Conservation (phyloP, 139 green algal genomes). For the Diplosphaera chodatii region DNA sequence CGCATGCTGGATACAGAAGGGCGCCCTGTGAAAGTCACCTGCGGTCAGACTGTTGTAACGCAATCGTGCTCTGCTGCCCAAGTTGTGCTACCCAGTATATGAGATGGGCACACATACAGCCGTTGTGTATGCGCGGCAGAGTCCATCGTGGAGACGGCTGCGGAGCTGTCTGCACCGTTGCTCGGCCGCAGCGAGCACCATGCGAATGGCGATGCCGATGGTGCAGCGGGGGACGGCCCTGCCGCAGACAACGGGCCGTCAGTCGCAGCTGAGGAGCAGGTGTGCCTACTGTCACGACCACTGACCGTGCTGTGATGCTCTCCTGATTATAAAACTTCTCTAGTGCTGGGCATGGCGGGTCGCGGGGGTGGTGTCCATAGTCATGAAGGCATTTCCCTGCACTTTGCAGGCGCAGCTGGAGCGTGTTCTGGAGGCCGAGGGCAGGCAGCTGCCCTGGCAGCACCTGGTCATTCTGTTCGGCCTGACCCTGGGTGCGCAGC, state of each 20-base stretch:
- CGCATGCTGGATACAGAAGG: too few relatives aligned
- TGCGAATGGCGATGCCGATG: not conserved
- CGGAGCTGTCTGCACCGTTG: not conserved
- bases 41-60: too few relatives aligned
- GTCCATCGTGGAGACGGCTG: not conserved
- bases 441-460: conserved; percentile 1
- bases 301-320: too few relatives aligned
- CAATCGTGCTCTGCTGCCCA: too few relatives aligned
- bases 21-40: too few relatives aligned
- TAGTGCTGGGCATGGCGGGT: too few relatives aligned
- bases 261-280: not conserved
- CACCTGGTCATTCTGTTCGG: conserved; percentile 9
- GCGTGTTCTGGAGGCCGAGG: conserved; percentile 4
- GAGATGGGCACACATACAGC: too few relatives aligned
- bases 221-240: not conserved
- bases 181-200: not conserved
- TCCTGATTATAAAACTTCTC: too few relatives aligned
- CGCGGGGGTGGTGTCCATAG: too few relatives aligned
- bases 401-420: conserved; percentile 8
- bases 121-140: not conserved
- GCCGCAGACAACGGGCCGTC: not conserved
- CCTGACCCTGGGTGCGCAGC: not conserved
- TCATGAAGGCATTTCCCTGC: not conserved
- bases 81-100: too few relatives aligned
- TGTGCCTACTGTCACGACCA: not conserved